Percentiles rank a stretch among this genome's conserved stretches.
phyloP scores from a whole-genome alignment of 768 basidiomycete species.

The Brasilioporus rufonigricans region DNA sequence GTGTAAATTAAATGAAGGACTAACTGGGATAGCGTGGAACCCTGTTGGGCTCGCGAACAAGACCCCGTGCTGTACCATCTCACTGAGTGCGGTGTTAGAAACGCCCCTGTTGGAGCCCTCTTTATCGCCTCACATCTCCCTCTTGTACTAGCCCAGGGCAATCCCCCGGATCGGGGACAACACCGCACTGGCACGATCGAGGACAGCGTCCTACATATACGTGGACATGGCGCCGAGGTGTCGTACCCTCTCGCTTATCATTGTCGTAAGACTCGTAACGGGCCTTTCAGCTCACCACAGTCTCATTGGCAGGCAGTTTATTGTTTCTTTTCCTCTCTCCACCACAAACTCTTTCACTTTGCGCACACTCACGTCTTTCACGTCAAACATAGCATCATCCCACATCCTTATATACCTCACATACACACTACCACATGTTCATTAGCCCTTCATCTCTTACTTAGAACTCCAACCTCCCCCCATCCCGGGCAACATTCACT shows the following conservation, averaged over 20 bases:
- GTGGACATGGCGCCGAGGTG: slow-evolving; percentile 12
- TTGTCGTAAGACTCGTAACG: slow-evolving; percentile 10
- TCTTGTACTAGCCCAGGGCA: slow-evolving; percentile 1
- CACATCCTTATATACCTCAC: slow-evolving; percentile 19
- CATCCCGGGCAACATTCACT: slow-evolving; percentile 3
- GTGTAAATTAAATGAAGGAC: not conserved
- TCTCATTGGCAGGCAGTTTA: slow-evolving; percentile 6
- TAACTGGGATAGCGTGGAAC: not conserved
- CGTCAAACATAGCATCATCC: slow-evolving; percentile 13
- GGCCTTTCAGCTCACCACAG: not conserved
- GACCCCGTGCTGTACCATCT: not conserved
- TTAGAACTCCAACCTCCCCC: slow-evolving; percentile 14
- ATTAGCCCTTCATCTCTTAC: slow-evolving; percentile 18
- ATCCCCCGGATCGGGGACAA: not conserved
- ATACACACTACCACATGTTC: slow-evolving; percentile 31
- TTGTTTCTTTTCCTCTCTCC: slow-evolving; percentile 14
- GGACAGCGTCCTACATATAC: slow-evolving; percentile 1
- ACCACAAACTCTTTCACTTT: slow-evolving; percentile 11
- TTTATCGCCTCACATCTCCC: slow-evolving; percentile 1
- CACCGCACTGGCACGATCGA: slow-evolving; percentile 12
- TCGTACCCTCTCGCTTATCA: slow-evolving; percentile 21
- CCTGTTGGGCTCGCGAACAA: slow-evolving; percentile 5
- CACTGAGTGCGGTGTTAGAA: slow-evolving; percentile 17
- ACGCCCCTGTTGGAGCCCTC: too few relatives aligned
- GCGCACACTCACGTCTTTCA: slow-evolving; percentile 25